Base-by-base conservation (phyloP, 208 protist genomes). In the Wallacemonas sp. region DNA sequence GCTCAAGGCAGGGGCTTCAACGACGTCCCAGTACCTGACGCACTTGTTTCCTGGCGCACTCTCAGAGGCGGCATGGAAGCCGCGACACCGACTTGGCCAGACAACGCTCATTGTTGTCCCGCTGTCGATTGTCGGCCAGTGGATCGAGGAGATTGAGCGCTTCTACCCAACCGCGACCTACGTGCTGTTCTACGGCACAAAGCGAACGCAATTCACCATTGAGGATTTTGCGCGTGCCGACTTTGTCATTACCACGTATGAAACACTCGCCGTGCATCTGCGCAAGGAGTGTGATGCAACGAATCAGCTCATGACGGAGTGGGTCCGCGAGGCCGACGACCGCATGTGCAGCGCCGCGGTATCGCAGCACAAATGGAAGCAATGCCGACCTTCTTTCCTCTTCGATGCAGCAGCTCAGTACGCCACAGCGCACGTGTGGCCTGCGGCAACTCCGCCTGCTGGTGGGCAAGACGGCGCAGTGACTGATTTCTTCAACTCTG, bases 171-270 rank as follows among this genome's bases (percentile, higher is more conserved):
- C 30, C 23, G 73, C 76, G 5, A 67, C 48, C 12, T 85, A 80
- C 67, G 70, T 89, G 19, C 54, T 89, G 29, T 86, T 78, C 75
- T 75, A 89, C 68, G 78, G 78, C 1, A 27, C 56, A 17, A 76
- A 75, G 48, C 78, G 76, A 2, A 36, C 49, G 11, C 65, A 66
- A 27, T 86, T 82, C 67, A 80, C 76, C 26, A 65, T 61, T 26
- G 65, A 63, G 2, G 73, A 89, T 56, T 54, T 85, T 34, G 41
- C 33, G n/a, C 27, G 48, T 0, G 79, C 76, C 1, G 83, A 89
- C 63, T 82, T 89, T 55, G 77, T 89, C 46, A 58, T 89, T 63
- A 85, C 83, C 11, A 86, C 79, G n/a, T 89, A 86, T 70, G 83
- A 89, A 48, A 89, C 83, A 3, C 49, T 89, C 56, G 71, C 70